Evolutionary conservation across 179 eudicot genomes (phyloP), one percentile per base, ranked within the genome.

Genomic region (Silene vulgaris): DNA sequence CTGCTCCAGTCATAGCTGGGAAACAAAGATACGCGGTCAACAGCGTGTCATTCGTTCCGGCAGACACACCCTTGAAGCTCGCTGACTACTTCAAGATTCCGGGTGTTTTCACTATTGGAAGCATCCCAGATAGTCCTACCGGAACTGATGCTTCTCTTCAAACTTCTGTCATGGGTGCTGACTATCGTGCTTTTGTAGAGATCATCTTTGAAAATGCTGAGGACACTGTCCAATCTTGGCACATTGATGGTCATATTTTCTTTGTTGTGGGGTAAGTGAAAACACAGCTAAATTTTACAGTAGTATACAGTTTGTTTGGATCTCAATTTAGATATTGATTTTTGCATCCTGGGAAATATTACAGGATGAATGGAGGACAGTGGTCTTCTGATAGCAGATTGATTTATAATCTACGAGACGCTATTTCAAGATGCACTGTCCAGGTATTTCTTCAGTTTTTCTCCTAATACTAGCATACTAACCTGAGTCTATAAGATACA

Each of bases 291-390:
- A 32, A 8, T 37, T 3, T 30, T 21, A 61, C 37, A 32, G 37
- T 32, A 20, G 54, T 29, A 4, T 45, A 43, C 29, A 2, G 59
- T 71, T 1, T 57, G 26, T 65, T 19, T 43, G 23, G 13, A 14
- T 12, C 45, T 37, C 21, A 69, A 8, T 16, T 0, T 52, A 32
- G 5, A 23, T 8, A 43, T 56, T 62, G 17, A 68, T 71, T n/a
- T 70, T 8, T 35, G 17, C 50, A 8, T 26, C 21, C 45, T 68
- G 52, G 54, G 60, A 26, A 32, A 20, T 54, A 21, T 4, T 73
- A 80, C 86, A 91, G 96, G 79, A 89, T 91, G 95, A 95, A 88
- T 61, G 91, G 96, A 21, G 97, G 96, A 45, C 87, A 78, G 74
- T 93, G 98, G 98, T 85, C 90, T 1, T 65, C 83, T 26, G 89